Evolutionary conservation across 345 rosid genomes (phyloP).

Genomic region (Pelargonium nanum): DNA sequence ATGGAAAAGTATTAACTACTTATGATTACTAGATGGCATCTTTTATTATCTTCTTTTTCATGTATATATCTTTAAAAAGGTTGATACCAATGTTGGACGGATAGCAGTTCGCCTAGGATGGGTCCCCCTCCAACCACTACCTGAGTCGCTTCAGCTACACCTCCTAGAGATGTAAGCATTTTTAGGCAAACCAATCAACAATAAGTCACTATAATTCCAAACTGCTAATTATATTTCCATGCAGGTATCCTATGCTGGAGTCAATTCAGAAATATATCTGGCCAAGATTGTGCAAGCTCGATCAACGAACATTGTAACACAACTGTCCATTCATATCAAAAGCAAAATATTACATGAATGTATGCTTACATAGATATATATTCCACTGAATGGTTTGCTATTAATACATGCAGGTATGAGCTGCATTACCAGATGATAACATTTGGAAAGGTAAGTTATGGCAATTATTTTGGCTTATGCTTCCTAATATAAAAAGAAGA

Average conservation of each 20-base stretch:
- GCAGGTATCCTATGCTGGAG: conserved; percentile 85
- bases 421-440: conserved; percentile 97
- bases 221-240: conserved; percentile 5
- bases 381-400: conserved; percentile 14
- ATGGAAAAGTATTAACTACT: not conserved
- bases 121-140: conserved; percentile 97
- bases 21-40: conserved; percentile 12
- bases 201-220: conserved; percentile 2
- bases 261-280: conserved; percentile 91
- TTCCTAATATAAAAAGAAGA: not conserved
- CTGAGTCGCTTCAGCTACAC: conserved; percentile 95
- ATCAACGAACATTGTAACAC: conserved; percentile 77
- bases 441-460: conserved; percentile 73
- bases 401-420: conserved; percentile 97
- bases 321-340: conserved; percentile 3
- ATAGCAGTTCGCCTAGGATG: conserved; percentile 97
- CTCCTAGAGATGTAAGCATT: conserved; percentile 77
- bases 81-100: conserved; percentile 98
- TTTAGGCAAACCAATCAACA: no score
- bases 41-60: no score
- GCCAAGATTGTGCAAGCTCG: conserved; percentile 96
- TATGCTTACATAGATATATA: no score
- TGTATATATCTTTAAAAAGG: conserved; percentile 29
- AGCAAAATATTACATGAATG: not conserved
- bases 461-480: not conserved